Evolutionary conservation across 2,329 filamentous ascomycete genomes (phyloP).

Genomic region (Arthrocladium fulminans): DNA sequence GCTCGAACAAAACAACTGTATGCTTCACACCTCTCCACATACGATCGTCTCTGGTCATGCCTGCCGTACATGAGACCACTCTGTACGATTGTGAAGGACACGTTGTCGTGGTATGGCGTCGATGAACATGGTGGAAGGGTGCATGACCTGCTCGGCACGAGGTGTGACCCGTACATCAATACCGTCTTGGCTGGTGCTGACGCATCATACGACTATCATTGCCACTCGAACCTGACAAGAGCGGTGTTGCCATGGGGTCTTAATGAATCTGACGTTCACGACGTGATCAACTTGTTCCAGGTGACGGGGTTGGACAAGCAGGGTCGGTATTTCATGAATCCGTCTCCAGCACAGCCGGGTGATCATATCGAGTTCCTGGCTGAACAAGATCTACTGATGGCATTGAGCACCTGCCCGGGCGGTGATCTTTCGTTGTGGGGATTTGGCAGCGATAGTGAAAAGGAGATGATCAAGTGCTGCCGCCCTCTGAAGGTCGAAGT

Average conservation of each 20-base stretch:
- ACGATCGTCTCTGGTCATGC: conserved; percentile 68
- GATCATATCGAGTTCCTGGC: conserved; percentile 68
- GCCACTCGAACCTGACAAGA: conserved; percentile 70
- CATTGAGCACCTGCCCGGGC: conserved; percentile 61
- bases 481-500: conserved; percentile 67
- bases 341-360: conserved; percentile 38
- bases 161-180: conserved; percentile 80
- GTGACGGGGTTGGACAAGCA: conserved; percentile 66
- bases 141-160: conserved; percentile 72
- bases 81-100: conserved; percentile 57
- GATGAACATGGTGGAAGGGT: conserved; percentile 58
- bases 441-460: conserved; percentile 51
- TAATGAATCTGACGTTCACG: conserved; percentile 66
- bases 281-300: conserved; percentile 80
- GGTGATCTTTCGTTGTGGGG: conserved; percentile 77
- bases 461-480: conserved; percentile 63
- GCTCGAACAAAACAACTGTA: conserved; percentile 70
- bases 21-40: conserved; percentile 60
- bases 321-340: conserved; percentile 65
- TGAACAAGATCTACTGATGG: conserved; percentile 64
- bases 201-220: conserved; percentile 65
- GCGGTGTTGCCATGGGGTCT: conserved; percentile 62
- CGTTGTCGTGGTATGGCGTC: conserved; percentile 50
- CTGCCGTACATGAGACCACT: conserved; percentile 69
- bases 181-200: conserved; percentile 56